Base-by-base conservation (phyloP, 345 rosid genomes). In the Ailanthus altissimus region DNA sequence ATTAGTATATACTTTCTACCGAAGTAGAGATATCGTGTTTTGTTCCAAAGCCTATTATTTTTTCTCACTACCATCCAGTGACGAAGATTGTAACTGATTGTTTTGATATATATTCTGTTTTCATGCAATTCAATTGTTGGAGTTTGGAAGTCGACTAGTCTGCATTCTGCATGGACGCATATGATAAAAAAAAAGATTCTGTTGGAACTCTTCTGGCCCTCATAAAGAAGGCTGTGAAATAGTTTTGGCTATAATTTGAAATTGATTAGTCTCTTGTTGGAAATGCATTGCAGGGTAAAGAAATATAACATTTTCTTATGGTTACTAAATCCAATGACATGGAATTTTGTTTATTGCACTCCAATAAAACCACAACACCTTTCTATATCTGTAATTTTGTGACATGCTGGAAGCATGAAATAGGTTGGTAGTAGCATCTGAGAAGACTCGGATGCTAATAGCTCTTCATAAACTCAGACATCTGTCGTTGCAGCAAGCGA, bases 401-500 rank as follows among this genome's bases (percentile, higher is more conserved):
- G 59, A 36, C 57, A 32, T 51, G 51, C 60, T 80, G 59, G 47
- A 46, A 38, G 47, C 56, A 60, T 57, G 32, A 49, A 76, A 9
- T 18, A n/a, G n/a, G 21, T 32, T 26, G 50, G 16, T 32, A 3
- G 49, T n/a, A 12, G 15, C 47, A 2, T 1, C 40, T 47, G 8
- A n/a, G n/a, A n/a, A n/a, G n/a, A n/a, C n/a, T 32, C 1, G 62
- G 51, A 42, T 61, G 32, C 74, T 79, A 83, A 68, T 74, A 78
- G 64, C 73, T 76, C 60, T 74, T 65, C 78, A 86, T 83, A 84
- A 91, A 88, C 47, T 79, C 76, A 16, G 69, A 70, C 93, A 88
- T 91, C 67, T 84, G 89, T 60, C 8, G 32, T 58, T 86, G 95
- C 32, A 91, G 93, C 83, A 78, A 62, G n/a, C 70, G 75, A 62